Conservation (phyloP, 352 stramenopile species). For the Phytopythium ostracodes region DNA sequence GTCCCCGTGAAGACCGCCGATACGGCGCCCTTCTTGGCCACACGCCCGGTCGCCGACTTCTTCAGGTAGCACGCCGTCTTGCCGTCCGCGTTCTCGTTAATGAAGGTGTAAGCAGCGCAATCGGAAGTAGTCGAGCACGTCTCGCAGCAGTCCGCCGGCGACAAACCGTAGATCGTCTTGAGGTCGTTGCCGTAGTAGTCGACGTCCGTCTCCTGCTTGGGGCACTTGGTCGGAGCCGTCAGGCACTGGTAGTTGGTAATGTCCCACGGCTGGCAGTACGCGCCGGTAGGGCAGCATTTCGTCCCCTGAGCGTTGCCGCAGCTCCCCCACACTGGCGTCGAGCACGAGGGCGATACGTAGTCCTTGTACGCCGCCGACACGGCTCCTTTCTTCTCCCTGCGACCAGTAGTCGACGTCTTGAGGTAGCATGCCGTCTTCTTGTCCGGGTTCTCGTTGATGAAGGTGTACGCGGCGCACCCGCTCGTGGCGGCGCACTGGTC, state of each 20-base stretch:
- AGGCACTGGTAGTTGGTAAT: slow-evolving; percentile 56
- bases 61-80: slow-evolving; percentile 56
- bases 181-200: slow-evolving; percentile 52
- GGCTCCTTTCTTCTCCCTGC: slow-evolving; percentile 22
- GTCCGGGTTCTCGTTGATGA: slow-evolving; percentile 50
- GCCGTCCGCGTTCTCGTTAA: slow-evolving; percentile 51
- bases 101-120: slow-evolving; percentile 55
- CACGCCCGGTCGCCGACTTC: slow-evolving; percentile 1
- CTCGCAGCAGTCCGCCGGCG: slow-evolving; percentile 35
- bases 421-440: slow-evolving; percentile 49
- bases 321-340: slow-evolving; percentile 9
- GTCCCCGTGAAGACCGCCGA: slow-evolving; percentile 10
- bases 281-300: slow-evolving; percentile 32
- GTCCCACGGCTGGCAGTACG: slow-evolving; percentile 69
- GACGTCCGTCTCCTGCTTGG: slow-evolving; percentile 38
- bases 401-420: slow-evolving; percentile 31
- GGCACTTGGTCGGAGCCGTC: slow-evolving; percentile 25
- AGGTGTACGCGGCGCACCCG: slow-evolving; percentile 53
- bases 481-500: slow-evolving; percentile 30
- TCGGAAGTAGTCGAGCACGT: slow-evolving; percentile 30
- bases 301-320: slow-evolving; percentile 18
- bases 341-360: slow-evolving; percentile 13
- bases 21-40: neutral
- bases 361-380: slow-evolving; percentile 24
- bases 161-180: slow-evolving; percentile 33